Evolutionary conservation across 441 rosid species (phyloP), one percentile per base, ranked within the genome.

Genomic region (Syzygium malaccense): DNA sequence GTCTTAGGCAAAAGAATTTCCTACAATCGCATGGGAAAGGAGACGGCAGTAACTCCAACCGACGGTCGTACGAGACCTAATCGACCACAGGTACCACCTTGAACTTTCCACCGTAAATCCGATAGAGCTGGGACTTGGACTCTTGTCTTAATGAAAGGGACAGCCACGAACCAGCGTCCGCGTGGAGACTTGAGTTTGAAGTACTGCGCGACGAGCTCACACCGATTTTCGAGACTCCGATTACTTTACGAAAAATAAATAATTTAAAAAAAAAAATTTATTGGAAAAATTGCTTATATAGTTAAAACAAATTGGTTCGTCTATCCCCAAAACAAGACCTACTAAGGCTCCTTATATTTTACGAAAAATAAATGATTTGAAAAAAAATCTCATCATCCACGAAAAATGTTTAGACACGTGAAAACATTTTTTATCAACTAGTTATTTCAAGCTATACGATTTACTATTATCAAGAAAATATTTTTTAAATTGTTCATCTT

Each of bases 231-330:
- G n/a, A n/a, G n/a, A n/a, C 2, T 45, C 7, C 10, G 7, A 7
- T 45, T 45, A 45, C 7, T 45, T 45, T 45, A 45, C 7, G 48
- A 45, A 45, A 45, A 45, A 7, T 45, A 45, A 45, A 45, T 45
- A 7, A 45, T 45, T 45, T 45, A 1, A 45, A 45, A 45, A 45
- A 45, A 45, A 7, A 7, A 1, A 45, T 45, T 45, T 45, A 2
- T 45, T 1, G 1, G 7, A 45, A 45, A 45, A 0, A 7, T 7
- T 1, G 2, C 8, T 45, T 45, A 8, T 8, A 45, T 7, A 45
- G 48, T 45, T 45, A 45, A 45, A 45, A 45, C 7, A 45, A 45
- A 45, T 45, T 1, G 6, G 7, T 6, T 45, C 8, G 48, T 13
- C 32, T 13, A 28, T 60, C 66, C 28, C 18, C 32, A 60, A 60